Conservation (phyloP, 2,329 filamentous ascomycete genomes). For the Balansia obtecta region DNA sequence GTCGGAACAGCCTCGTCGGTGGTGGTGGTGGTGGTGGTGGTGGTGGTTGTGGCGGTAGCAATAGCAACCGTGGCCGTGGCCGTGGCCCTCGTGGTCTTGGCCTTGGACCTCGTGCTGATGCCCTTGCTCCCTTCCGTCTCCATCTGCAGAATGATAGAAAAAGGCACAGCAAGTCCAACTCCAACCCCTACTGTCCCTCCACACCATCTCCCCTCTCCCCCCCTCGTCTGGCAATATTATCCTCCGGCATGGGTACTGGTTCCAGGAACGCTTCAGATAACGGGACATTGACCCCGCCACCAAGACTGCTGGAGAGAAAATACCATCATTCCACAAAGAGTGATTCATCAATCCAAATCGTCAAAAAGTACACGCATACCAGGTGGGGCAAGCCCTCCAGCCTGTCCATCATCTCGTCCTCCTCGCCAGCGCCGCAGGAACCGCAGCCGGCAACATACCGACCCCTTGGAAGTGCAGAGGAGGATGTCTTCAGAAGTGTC, state of each 20-base stretch:
- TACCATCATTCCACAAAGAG: slow-evolving; percentile 3
- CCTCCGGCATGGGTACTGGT: background rate
- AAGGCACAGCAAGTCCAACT: background rate
- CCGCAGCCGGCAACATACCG: background rate
- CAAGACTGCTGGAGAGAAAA: slow-evolving; percentile 4
- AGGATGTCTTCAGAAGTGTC: background rate
- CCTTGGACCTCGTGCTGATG: too few relatives aligned
- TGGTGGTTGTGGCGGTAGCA: background rate
- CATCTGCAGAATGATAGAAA: background rate
- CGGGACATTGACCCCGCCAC: slow-evolving; percentile 2
- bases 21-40: background rate
- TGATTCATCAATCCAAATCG: background rate
- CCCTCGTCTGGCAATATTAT: background rate
- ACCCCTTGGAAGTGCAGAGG: background rate
- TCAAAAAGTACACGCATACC: slow-evolving; percentile 1
- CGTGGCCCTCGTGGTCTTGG: too few relatives aligned
- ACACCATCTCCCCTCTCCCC: background rate
- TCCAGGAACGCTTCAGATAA: background rate
- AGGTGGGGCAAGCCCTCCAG: slow-evolving; percentile 5
- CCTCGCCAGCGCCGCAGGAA: background rate
- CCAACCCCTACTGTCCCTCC: background rate
- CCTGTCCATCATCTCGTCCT: background rate
- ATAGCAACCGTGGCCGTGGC: background rate
- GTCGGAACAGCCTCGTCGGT: background rate
- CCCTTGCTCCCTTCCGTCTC: background rate